These are phyloP conservation scores for Marasmius oreades DNA, from an alignment of 1,284 basidiomycete genomes.

Conservation along the genomic window DNA sequence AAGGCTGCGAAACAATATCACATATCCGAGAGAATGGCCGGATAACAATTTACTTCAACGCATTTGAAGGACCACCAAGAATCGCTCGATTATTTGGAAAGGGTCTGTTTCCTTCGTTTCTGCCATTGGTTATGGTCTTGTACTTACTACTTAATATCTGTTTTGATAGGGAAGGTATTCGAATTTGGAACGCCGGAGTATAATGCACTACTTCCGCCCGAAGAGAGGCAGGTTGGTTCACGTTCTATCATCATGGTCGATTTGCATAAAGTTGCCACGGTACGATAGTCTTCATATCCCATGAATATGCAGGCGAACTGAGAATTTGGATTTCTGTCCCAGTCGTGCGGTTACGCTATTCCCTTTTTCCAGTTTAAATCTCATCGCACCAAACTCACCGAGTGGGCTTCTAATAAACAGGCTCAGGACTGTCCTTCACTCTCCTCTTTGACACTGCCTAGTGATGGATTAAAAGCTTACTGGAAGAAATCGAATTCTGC, in stretches of 20 bases:
- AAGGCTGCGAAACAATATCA: conserved; percentile 55
- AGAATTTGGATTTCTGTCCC: background rate
- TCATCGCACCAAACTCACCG: conserved; percentile 32
- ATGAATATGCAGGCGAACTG: background rate
- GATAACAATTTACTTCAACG: conserved; percentile 54
- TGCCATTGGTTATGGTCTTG: too few species aligned
- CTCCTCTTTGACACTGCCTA: background rate
- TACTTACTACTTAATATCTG: background rate
- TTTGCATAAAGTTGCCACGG: conserved; percentile 49
- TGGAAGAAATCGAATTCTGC: background rate
- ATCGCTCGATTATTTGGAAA: conserved; percentile 53
- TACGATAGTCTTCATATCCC: conserved; percentile 27
- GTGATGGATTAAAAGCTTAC: background rate
- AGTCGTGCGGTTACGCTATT: conserved; percentile 56
- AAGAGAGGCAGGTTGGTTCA: conserved; percentile 46
- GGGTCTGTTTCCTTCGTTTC: conserved; percentile 29
- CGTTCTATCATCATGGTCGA: conserved; percentile 49
- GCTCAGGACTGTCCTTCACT: background rate
- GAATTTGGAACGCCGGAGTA: conserved; percentile 55
- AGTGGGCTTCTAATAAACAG: background rate
- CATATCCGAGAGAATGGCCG: conserved; percentile 56
- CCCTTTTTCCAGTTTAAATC: conserved; percentile 46
- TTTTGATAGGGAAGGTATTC: conserved; percentile 28
- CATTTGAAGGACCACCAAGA: conserved; percentile 49
- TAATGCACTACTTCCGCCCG: conserved; percentile 36